phyloP scores from a whole-genome alignment of 257 asterid species.

The Solanum corneliomulleri region DNA sequence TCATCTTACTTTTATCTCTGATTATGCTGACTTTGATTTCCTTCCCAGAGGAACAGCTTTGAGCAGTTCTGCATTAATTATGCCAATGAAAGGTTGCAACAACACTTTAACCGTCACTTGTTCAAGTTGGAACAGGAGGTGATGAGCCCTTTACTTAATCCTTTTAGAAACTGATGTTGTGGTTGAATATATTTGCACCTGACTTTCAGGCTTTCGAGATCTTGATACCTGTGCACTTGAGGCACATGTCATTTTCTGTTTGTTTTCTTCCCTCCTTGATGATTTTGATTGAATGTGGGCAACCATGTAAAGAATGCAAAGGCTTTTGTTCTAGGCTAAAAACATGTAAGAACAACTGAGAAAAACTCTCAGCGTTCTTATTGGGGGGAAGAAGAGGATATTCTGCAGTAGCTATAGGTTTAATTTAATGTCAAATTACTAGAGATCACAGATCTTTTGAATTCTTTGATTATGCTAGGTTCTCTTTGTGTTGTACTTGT shows the following conservation, averaged over 20 bases:
- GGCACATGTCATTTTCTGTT: neutral
- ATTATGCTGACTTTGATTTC: neutral
- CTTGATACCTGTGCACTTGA: neutral
- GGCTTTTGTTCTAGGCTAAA: neutral
- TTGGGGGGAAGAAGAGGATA: neutral
- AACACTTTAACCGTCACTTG: constrained; percentile 95
- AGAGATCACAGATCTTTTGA: neutral
- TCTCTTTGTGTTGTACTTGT: neutral
- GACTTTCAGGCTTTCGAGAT: neutral
- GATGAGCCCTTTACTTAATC: neutral
- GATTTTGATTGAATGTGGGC: neutral
- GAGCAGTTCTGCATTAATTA: constrained; percentile 98
- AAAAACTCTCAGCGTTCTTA: neutral
- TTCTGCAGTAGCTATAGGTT: neutral
- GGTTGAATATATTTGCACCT: neutral
- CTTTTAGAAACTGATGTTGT: neutral
- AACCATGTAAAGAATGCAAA: neutral
- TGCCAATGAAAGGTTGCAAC: constrained; percentile 96
- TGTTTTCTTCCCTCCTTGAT: neutral
- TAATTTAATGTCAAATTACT: neutral
- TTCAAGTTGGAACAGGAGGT: constrained; percentile 99
- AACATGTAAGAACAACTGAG: neutral
- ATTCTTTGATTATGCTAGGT: neutral
- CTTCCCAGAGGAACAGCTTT: constrained; percentile 76
- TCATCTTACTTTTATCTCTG: neutral